Conservation (phyloP, 495 filamentous ascomycete genomes). For the Aspergillus biplanus region DNA sequence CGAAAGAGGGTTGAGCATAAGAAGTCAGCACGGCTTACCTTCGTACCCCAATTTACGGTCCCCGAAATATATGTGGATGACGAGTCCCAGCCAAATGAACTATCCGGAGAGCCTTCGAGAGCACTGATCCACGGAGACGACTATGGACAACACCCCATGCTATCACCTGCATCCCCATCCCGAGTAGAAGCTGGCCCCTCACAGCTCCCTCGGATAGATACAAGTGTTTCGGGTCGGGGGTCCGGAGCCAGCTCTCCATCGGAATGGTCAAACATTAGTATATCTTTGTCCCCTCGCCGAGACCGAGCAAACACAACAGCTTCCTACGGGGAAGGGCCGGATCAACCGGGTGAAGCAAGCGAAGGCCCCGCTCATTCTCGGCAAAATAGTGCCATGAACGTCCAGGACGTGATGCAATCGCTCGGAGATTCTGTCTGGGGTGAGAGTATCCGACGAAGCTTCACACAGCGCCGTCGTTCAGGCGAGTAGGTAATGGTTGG, state of each 20-base stretch:
- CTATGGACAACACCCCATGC: slow-evolving; percentile 31
- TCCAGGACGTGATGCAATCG: slow-evolving; percentile 77
- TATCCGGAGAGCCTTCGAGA: slow-evolving; percentile 25
- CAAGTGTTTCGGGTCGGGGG: slow-evolving; percentile 36
- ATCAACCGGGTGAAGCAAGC: slow-evolving; percentile 22
- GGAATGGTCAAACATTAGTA: slow-evolving; percentile 51
- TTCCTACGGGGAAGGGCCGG: slow-evolving; percentile 36
- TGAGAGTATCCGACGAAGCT: slow-evolving; percentile 86
- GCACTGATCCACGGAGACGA: slow-evolving; percentile 4
- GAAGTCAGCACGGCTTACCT: slow-evolving; percentile 71
- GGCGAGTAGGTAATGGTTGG: slow-evolving; percentile 19
- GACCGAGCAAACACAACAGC: slow-evolving; percentile 28
- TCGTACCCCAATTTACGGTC: slow-evolving; percentile 77
- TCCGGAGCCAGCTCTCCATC: slow-evolving; percentile 42
- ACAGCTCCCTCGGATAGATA: slow-evolving; percentile 46
- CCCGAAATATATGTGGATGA: slow-evolving; percentile 91
- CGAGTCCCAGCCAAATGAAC: slow-evolving; percentile 49
- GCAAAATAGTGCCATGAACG: slow-evolving; percentile 69
- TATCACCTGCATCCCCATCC: slow-evolving; percentile 42
- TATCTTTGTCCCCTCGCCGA: slow-evolving; percentile 45
- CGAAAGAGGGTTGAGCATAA: slow-evolving; percentile 69
- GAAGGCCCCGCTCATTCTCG: slow-evolving; percentile 35
- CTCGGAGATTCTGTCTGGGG: slow-evolving; percentile 89
- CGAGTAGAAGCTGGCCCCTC: slow-evolving; percentile 35
- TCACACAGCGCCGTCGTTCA: slow-evolving; percentile 66